Percentiles rank a stretch among this genome's conserved stretches.
Evolutionary conservation across 2,329 filamentous ascomycete species (phyloP).

Genomic region (Chaetomium globosum): DNA sequence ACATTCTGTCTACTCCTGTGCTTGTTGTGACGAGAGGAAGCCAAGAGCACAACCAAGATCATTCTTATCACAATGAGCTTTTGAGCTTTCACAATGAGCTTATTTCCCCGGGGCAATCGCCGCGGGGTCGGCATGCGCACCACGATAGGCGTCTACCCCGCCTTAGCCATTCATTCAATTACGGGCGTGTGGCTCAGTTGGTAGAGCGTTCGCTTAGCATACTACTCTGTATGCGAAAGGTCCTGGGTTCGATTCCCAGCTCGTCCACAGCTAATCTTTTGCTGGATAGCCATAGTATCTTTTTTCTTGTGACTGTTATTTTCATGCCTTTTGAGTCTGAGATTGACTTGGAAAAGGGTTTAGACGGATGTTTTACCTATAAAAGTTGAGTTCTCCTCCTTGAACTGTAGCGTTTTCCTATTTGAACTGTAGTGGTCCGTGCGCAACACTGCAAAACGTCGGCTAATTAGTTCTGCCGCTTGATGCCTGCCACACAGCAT

Average conservation of each 20-base stretch:
- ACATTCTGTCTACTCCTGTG: not conserved
- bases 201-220: slow-evolving; percentile 40
- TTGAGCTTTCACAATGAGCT: no score
- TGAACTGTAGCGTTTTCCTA: no score
- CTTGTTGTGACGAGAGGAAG: no score
- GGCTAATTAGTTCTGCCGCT: no score
- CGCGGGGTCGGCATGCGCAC: not conserved
- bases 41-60: not conserved
- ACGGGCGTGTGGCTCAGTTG: slow-evolving; percentile 39
- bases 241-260: slow-evolving; percentile 40
- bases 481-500: no score
- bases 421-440: no score
- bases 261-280: slow-evolving; percentile 30
- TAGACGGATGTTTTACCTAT: no score
- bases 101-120: not conserved
- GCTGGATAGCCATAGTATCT: not conserved
- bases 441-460: no score
- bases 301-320: not conserved
- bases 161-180: not conserved
- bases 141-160: not conserved
- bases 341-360: no score
- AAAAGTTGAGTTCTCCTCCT: no score
- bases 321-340: no score
- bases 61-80: not conserved
- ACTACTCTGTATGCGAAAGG: slow-evolving; percentile 35